Conservation (phyloP, 805 yeast species). For the Saturnispora quitensis region DNA sequence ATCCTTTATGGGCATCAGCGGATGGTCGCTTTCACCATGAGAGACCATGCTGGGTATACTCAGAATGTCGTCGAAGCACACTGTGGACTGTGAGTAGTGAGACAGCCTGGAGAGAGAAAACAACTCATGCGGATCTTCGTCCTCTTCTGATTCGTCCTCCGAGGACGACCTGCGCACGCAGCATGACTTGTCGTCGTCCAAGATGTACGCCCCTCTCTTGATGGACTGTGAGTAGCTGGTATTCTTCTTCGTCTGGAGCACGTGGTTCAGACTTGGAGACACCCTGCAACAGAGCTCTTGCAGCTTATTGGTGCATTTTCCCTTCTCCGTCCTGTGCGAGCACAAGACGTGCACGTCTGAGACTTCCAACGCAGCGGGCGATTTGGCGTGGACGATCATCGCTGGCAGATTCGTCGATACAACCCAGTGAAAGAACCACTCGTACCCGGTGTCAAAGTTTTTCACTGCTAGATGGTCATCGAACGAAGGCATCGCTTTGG, state of each 20-base stretch:
- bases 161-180: background rate
- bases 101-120: background rate
- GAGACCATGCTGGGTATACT: background rate
- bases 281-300: background rate
- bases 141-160: background rate
- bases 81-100: background rate
- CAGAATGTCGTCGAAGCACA: background rate
- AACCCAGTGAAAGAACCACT: background rate
- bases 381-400: background rate
- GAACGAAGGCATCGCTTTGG: background rate
- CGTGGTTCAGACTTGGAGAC: background rate
- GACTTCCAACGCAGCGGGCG: background rate
- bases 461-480: background rate
- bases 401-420: background rate
- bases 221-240: background rate
- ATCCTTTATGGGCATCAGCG: background rate
- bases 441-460: background rate
- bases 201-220: background rate
- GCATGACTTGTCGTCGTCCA: background rate
- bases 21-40: background rate
- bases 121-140: background rate
- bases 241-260: background rate
- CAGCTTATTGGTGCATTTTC: background rate
- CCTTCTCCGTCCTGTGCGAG: background rate
- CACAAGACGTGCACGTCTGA: background rate